Conservation (phyloP, 345 rosid species). For the Anacardium occidentale region DNA sequence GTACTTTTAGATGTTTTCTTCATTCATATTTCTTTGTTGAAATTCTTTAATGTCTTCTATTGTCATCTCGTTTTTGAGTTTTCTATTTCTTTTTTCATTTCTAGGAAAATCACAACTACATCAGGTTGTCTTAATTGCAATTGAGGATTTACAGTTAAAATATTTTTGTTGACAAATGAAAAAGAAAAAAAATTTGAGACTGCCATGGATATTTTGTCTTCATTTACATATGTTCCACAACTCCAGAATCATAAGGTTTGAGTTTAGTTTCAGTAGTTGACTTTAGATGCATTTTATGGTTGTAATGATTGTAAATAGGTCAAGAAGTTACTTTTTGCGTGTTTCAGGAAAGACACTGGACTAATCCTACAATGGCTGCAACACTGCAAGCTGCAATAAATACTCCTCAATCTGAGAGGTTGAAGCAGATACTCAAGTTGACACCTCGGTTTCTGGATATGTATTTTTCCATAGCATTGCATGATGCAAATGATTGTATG, state of each 20-base stretch:
- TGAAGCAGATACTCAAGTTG: constrained; percentile 66
- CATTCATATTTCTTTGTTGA: not conserved
- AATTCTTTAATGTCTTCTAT: not conserved
- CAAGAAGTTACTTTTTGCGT: constrained; percentile 16
- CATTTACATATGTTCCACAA: not conserved
- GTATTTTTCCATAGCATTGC: constrained; percentile 68
- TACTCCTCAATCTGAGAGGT: constrained; percentile 65
- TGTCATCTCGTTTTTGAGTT: not conserved
- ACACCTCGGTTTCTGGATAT: constrained; percentile 74
- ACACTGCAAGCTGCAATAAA: constrained; percentile 73
- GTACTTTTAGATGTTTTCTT: too few relatives aligned
- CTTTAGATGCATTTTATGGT: not conserved
- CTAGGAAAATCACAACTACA: not conserved
- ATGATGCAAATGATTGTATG: constrained; percentile 81
- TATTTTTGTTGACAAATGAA: too few relatives aligned
- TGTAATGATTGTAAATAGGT: constrained; percentile 3
- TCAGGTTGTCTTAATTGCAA: constrained; percentile 7
- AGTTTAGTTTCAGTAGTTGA: not conserved
- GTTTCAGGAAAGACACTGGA: constrained; percentile 79
- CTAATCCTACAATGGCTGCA: constrained; percentile 71
- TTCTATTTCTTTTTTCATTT: not conserved
- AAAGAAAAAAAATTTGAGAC: not conserved
- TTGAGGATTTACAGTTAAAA: not conserved
- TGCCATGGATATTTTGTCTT: not conserved
- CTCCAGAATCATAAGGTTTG: not conserved